Evolutionary conservation across 1,284 basidiomycete genomes (phyloP), one percentile per base, ranked within the genome.

Genomic region (Golubevia pallescens): DNA sequence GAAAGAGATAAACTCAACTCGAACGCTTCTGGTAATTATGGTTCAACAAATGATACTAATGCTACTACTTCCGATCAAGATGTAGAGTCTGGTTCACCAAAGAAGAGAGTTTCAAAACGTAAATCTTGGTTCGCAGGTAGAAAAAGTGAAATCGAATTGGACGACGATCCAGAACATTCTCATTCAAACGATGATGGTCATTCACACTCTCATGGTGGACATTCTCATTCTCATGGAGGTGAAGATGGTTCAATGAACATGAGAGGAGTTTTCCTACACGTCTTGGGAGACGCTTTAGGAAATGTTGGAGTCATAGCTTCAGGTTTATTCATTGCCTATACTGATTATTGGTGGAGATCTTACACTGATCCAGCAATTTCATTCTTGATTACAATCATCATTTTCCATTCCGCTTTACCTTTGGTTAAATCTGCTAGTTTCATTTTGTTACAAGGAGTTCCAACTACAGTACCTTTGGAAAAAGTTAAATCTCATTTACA

Each of bases 241-340:
- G 75, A 73, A 52, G 77, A 86, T 61, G 91, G 92, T 19, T 93
- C 91, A 3, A 98, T 99, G 96, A 99, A 98, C 87, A 98, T 99
- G 95, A 92, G 89, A 38, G 97, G 95, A 32, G 89, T 99, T 2
- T 89, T 99, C 65, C 87, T 99, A 23, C 97, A 99, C 86, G 96
- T 99, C 24, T 86, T 99, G 53, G 96, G 97, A 42, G 97, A 99
- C 87, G 97, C 97, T 71, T 74, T 85, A 54, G 96, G 97, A 66
- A 99, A 99, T 86, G 92, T 98, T 70, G 97, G 97, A 69, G 97
- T 99, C 71, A 98, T 99, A 70, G 90, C 92, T 28, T 93, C 95
- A 3, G 97, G 97, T 71, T 89, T 98, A 8, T 81, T 85, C 70
- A 85, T 85, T 70, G 65, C 74, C 64, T 68, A 67, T 63, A 80